Evolutionary conservation across 805 yeast genomes (phyloP), one percentile per base, ranked within the genome.

Genomic region (Yarrowia bubula): DNA sequence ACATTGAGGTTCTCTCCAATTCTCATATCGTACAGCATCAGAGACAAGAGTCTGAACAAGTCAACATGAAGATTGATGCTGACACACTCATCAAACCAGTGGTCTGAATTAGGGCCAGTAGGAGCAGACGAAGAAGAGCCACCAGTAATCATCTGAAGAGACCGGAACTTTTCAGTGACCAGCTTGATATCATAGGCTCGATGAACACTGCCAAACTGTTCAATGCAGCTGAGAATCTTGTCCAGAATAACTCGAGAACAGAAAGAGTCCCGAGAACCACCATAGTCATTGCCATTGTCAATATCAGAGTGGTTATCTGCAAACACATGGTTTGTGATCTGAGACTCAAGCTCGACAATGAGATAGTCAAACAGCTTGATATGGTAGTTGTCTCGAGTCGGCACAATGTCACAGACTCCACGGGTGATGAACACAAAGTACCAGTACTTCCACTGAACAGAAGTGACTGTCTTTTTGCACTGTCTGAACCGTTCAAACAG

Each of bases 371-470:
- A 58, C n/a, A 58, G 43, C 51, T 58, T 58, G 35, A 58, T 13
- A 11, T 58, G 41, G 28, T 58, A 58, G 13, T 35, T 32, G 51
- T 44, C 64, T 1, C 64, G 43, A 1, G 51, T 33, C 8, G 64
- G 64, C 14, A 44, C 51, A 18, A 58, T 32, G 18, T 58, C 64
- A 14, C 50, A 43, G n/a, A 58, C 7, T 9, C 33, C 64, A 0
- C 64, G 33, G 2, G 46, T 58, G 7, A 58, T 10, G 11, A 58
- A 58, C 4, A 43, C 33, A n/a, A 58, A 44, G 35, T 43, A 58
- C 64, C 64, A 58, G 43, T 58, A 58, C 51, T 58, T 58, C 64
- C 64, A 58, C 22, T 58, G 64, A 8, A 44, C 64, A 3, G 64
- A 17, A 2, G 42, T 58, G 33, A 58, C 41, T 6, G 42, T 18